A percentile compares a stretch with the other conserved stretches of the same genome.
phyloP scores from a whole-genome alignment of 208 protist species.

The Trypanosoma rangeli region DNA sequence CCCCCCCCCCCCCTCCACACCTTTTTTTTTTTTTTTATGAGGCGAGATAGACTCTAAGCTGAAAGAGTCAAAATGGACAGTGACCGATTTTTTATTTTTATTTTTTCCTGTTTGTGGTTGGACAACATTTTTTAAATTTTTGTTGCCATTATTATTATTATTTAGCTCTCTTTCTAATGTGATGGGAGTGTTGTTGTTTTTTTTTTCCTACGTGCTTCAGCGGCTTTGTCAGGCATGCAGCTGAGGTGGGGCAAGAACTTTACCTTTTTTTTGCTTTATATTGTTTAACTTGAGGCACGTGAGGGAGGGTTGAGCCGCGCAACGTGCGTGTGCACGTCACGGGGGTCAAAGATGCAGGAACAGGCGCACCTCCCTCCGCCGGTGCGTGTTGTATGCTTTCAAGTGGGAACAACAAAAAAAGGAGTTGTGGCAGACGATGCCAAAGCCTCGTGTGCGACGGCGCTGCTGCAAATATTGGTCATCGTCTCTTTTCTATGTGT shows the following conservation, averaged over 20 bases:
- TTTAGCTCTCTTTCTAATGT: no score
- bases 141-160: slow-evolving; percentile 12
- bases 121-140: slow-evolving; percentile 19
- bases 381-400: no score
- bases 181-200: background rate
- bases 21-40: background rate
- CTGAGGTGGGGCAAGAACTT: background rate
- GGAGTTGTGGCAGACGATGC: no score
- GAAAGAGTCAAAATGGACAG: background rate
- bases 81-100: slow-evolving; percentile 7
- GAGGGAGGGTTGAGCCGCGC: no score
- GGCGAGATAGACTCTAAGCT: background rate
- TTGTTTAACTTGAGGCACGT: no score
- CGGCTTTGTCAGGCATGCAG: background rate
- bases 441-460: no score
- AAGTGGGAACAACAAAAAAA: no score
- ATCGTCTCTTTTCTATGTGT: no score
- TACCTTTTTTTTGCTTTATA: background rate
- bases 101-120: slow-evolving; percentile 1
- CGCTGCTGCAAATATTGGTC: no score
- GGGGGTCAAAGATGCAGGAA: no score
- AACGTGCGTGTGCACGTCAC: no score
- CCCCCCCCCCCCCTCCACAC: background rate
- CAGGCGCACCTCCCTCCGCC: no score
- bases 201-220: background rate